Base-by-base conservation (phyloP, 2,329 filamentous ascomycete genomes). In the Hymenoscyphus linearis region DNA sequence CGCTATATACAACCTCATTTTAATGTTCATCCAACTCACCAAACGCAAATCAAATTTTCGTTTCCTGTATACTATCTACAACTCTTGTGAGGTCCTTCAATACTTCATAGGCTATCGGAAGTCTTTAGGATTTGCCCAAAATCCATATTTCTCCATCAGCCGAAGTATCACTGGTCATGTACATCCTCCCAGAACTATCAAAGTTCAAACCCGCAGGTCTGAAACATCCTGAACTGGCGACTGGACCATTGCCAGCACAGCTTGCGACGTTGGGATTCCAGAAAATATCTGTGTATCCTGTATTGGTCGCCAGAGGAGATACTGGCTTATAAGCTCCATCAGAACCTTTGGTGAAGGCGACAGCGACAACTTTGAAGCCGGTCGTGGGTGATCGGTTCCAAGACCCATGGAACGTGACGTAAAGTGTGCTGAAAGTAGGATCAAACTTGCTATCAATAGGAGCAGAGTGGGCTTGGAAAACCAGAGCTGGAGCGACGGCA, bases 381-480 rank as follows among this genome's bases (percentile, higher is more conserved):
- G 64, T 67, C 0, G 65, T 44, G 3, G 62, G 62, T 4, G 37
- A 36, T 12, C 64, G 56, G 26, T 67, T 56, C 64, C 64, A 67
- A 22, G 62, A 64, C 14, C 65, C 65, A 25, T 67, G 65, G 60
- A 65, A 65, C 13, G 64, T 60, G 27, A 67, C 35, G 50, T 62
- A 67, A 18, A 67, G 54, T 22, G 58, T 67, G n/a, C 52, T 57
- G 53, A 36, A 64, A 9, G 57, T 53, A 1, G 54, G 10, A 31
- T 65, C 63, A 31, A 67, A 67, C 57, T 64, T 63, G 14, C 60
- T 54, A 53, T 67, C 65, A 10, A 67, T 61, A 13, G 64, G 65
- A 16, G 65, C 65, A 10, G 63, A 65, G 35, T 67, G 64, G 6
- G 65, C 65, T 55, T 67, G 65, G 53, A 63, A 67, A 13, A 60